Base-by-base conservation (phyloP, 2,329 filamentous ascomycete genomes). In the Alternaria metachromatica region DNA sequence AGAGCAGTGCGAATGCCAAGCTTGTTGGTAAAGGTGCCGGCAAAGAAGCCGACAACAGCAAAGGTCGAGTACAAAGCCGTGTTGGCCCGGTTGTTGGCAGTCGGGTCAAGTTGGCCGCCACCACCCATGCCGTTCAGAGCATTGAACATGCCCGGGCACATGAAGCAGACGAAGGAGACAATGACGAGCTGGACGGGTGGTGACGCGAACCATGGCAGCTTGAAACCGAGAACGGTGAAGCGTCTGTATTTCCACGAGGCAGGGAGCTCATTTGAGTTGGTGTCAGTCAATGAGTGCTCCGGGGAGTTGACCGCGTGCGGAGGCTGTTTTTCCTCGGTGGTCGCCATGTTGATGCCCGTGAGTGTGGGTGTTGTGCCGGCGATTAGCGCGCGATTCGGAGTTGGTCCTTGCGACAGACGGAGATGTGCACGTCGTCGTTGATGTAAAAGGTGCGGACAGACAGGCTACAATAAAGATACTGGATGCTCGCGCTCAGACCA, bases 21-120 rank as follows among this genome's bases (percentile, higher is more conserved):
- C 67, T 87, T 87, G 82, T 96, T 96, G 81, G 90, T 90, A 74
- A 94, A 87, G 56, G 91, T 94, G 60, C 88, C 88, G 50, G 87
- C 87, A 66, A 89, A 87, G 82, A 89, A 89, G 15, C 87, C 87
- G 12, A 89, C 83, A 3, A 89, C 85, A 61, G 87, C 87, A 76
- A 93, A 93, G 37, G 89, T 91, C 66, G 88, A 88, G 82, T 93
- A 92, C 55, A 94, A 81, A 21, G 90, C 91, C 5, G 88, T 89
- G 77, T 88, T 90, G 72, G 90, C 88, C 71, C 90, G 86, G 77
- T 91, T 90, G 71, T 87, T 84, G 60, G 87, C 89, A 23, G 82
- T 85, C 6, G 79, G 68, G 63, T 83, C 80, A 53, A 84, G 71
- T 76, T 84, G 82, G 51, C 84, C 84, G 53, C 81, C 84, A 25